phyloP scores from a whole-genome alignment of 495 filamentous ascomycete genomes.

The Lophiostoma macrostomum region DNA sequence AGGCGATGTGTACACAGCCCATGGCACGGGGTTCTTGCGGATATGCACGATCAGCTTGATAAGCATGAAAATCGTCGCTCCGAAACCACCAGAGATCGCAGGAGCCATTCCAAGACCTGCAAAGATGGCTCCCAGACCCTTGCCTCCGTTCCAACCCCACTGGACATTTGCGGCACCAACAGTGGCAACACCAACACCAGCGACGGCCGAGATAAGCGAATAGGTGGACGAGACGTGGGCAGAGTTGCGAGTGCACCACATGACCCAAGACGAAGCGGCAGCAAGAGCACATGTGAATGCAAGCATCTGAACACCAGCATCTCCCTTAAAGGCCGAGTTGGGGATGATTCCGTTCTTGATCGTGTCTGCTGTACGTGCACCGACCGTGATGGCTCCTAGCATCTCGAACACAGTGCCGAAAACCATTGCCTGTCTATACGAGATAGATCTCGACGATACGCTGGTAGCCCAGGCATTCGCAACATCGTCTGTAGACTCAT shows the following conservation, averaged over 20 bases:
- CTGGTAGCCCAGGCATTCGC: slow-evolving; percentile 58
- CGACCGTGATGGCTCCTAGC: slow-evolving; percentile 57
- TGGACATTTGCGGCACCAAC: slow-evolving; percentile 55
- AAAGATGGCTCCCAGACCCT: slow-evolving; percentile 53
- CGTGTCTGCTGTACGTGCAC: slow-evolving; percentile 51
- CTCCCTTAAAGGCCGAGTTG: slow-evolving; percentile 39
- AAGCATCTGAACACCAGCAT: slow-evolving; percentile 50
- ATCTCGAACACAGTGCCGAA: slow-evolving; percentile 35
- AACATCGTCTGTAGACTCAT: slow-evolving; percentile 57
- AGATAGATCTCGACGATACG: slow-evolving; percentile 35
- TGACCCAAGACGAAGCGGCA: slow-evolving; percentile 55
- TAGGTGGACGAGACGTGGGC: slow-evolving; percentile 64
- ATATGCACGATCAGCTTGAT: slow-evolving; percentile 59
- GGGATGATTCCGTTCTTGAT: slow-evolving; percentile 42
- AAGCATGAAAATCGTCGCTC: slow-evolving; percentile 56
- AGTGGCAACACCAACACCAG: slow-evolving; percentile 59
- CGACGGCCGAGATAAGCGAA: slow-evolving; percentile 59
- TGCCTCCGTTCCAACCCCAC: slow-evolving; percentile 61
- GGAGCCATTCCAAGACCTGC: slow-evolving; percentile 61
- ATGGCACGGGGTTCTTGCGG: slow-evolving; percentile 55
- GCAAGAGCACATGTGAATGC: slow-evolving; percentile 58
- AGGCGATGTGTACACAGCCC: slow-evolving; percentile 57
- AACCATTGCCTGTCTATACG: slow-evolving; percentile 35
- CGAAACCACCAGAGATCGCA: slow-evolving; percentile 55
- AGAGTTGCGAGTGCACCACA: slow-evolving; percentile 61